These are phyloP conservation scores for Talaromyces nanjingensis DNA, from an alignment of 495 filamentous ascomycete genomes.

Conservation along the genomic window DNA sequence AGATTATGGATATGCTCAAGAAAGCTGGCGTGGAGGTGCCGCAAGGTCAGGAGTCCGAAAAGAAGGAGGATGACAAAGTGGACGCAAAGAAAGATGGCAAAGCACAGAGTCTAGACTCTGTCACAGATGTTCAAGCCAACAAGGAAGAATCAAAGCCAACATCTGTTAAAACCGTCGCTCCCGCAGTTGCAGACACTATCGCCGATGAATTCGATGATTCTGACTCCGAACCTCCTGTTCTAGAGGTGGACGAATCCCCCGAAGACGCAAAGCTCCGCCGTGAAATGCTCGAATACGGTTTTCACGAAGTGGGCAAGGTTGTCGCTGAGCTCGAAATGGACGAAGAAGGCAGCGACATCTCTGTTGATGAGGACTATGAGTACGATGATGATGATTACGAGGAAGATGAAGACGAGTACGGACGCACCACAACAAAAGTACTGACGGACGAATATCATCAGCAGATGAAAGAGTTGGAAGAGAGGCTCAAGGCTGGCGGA, in stretches of 20 bases:
- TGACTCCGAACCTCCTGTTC: slow-evolving; percentile 20
- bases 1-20: slow-evolving; percentile 58
- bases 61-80: not conserved
- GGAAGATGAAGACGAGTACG: slow-evolving; percentile 61
- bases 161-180: not conserved
- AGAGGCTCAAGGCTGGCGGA: slow-evolving; percentile 53
- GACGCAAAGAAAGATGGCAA: not conserved
- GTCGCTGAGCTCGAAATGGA: slow-evolving; percentile 91
- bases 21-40: slow-evolving; percentile 61
- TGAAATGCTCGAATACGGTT: slow-evolving; percentile 87
- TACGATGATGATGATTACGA: slow-evolving; percentile 49
- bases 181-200: not conserved
- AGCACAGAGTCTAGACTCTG: not conserved
- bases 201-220: slow-evolving; percentile 1
- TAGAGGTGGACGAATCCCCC: slow-evolving; percentile 55
- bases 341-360: slow-evolving; percentile 53
- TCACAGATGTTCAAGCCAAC: not conserved
- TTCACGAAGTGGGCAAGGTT: slow-evolving; percentile 77
- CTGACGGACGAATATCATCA: slow-evolving; percentile 65
- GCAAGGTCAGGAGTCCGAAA: slow-evolving; percentile 15
- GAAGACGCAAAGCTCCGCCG: slow-evolving; percentile 77
- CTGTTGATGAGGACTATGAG: slow-evolving; percentile 49
- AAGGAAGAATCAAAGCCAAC: not conserved
- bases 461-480: slow-evolving; percentile 79
- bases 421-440: slow-evolving; percentile 54